Base-by-base conservation (phyloP, 495 filamentous ascomycete genomes). In the Penicillium angulare region DNA sequence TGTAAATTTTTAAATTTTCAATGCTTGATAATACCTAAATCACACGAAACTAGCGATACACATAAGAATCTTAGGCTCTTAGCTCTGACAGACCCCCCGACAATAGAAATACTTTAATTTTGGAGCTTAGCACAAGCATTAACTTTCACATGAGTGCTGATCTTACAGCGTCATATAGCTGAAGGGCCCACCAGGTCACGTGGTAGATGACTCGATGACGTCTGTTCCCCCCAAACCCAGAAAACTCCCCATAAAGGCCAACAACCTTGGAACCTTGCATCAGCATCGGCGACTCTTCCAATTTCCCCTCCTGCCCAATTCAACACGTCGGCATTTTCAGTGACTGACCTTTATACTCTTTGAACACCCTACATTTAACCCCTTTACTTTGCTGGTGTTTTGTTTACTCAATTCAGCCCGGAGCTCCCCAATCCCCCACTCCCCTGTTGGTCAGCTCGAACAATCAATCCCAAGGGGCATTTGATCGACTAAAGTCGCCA, bases 141-240 rank as follows among this genome's bases (percentile, higher is more conserved):
- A n/a, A n/a, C n/a, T n/a, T n/a, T n/a, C n/a, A n/a, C n/a, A n/a
- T n/a, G n/a, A 12, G 27, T 2, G 7, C 34, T 18, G 34, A 15
- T 38, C 17, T 38, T 17, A 22, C 16, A 41, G n/a, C n/a, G n/a
- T n/a, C n/a, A n/a, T n/a, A n/a, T n/a, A n/a, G n/a, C n/a, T n/a
- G 29, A 24, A 27, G 18, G 26, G 33, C 45, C 45, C 33, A 29
- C 32, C 18, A 9, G 32, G 15, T 62, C 65, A 69, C 66, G 63
- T 69, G 63, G 27, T 5, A 7, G 0, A 20, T 0, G 9, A 16
- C 31, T 21, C 53, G 55, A 74, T 74, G 71, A 74, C 71, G 68
- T 74, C 64, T 66, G 57, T 56, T 44, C 55, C 47, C 40, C 44
- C 39, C n/a, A 59, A 49, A 44, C 12, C 35, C 22, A 49, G 50